Percentiles rank a stretch among this genome's conserved stretches.
phyloP scores from a whole-genome alignment of 768 basidiomycete genomes.

The Macrolepiota albuminosa region DNA sequence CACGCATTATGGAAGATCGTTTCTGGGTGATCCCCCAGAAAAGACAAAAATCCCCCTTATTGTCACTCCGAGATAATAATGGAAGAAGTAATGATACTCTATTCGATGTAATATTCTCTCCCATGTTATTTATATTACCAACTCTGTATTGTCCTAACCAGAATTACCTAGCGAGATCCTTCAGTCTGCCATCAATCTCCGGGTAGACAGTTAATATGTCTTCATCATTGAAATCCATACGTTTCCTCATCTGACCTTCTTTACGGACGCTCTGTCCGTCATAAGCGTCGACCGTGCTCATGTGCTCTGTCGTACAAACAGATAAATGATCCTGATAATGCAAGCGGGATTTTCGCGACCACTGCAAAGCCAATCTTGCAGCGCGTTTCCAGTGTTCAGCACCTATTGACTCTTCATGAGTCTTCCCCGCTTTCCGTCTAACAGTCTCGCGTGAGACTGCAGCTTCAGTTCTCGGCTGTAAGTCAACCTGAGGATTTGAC shows the following conservation, averaged over 20 bases:
- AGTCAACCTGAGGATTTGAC: slow-evolving; percentile 13
- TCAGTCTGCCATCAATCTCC: slow-evolving; percentile 61
- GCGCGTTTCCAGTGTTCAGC: slow-evolving; percentile 46
- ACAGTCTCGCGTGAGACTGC: slow-evolving; percentile 46
- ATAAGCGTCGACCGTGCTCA: slow-evolving; percentile 73
- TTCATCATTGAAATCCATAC: slow-evolving; percentile 24
- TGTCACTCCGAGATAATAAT: slow-evolving; percentile 12
- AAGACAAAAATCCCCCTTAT: slow-evolving; percentile 25
- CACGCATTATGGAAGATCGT: slow-evolving; percentile 47
- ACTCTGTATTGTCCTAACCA: not conserved
- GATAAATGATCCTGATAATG: slow-evolving; percentile 59
- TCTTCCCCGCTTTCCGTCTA: slow-evolving; percentile 22
- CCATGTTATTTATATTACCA: not conserved
- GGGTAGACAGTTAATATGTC: slow-evolving; percentile 60
- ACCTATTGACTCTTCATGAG: slow-evolving; percentile 20
- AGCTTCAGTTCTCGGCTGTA: slow-evolving; percentile 40
- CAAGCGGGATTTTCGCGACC: slow-evolving; percentile 36
- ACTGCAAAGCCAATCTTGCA: slow-evolving; percentile 34
- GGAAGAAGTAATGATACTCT: not conserved
- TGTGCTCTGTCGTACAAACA: slow-evolving; percentile 64
- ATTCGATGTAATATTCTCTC: not conserved
- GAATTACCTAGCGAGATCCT: slow-evolving; percentile 40
- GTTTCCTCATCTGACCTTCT: slow-evolving; percentile 14
- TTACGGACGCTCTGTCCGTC: slow-evolving; percentile 49
- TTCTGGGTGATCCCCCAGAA: slow-evolving; percentile 52